These are phyloP conservation scores for Paramecium biaurelia DNA, from an alignment of 73 alveolate genomes.

Conservation along the genomic window DNA sequence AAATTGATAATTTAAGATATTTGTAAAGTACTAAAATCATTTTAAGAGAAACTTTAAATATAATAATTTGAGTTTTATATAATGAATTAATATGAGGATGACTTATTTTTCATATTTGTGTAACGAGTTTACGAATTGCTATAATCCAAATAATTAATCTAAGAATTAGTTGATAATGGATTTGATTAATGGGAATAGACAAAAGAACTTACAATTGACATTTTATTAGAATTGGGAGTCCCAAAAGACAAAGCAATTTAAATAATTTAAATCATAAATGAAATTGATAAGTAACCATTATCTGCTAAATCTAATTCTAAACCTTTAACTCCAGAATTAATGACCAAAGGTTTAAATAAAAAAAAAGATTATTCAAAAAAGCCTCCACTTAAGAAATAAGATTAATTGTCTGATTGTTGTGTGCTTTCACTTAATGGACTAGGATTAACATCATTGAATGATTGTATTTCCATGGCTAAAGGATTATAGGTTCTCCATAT, in stretches of 20 bases:
- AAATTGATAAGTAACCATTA: not conserved
- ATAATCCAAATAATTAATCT: slow-evolving; percentile 24
- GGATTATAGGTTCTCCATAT: not conserved
- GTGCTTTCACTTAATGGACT: slow-evolving; percentile 41
- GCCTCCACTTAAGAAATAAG: not conserved
- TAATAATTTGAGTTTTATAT: not conserved
- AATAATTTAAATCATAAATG: not conserved
- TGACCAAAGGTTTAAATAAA: slow-evolving; percentile 12
- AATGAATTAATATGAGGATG: slow-evolving; percentile 6
- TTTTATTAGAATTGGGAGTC: not conserved
- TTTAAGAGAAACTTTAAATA: not conserved
- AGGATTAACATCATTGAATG: not conserved
- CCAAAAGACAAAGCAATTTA: not conserved
- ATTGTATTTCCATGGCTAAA: not conserved
- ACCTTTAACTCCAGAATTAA: slow-evolving; percentile 2
- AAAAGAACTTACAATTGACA: not conserved
- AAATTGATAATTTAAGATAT: not conserved
- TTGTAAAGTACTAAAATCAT: not conserved
- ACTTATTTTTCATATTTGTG: not conserved
- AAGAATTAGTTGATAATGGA: slow-evolving; percentile 15
- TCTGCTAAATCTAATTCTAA: not conserved
- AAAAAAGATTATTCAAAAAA: slow-evolving; percentile 41
- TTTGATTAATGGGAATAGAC: slow-evolving; percentile 53
- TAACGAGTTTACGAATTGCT: not conserved
- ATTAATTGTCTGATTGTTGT: not conserved